These are phyloP conservation scores for thale cress (Arabidopsis thaliana) DNA, from an alignment of 345 rosid species.

Conservation along the genomic window DNA sequence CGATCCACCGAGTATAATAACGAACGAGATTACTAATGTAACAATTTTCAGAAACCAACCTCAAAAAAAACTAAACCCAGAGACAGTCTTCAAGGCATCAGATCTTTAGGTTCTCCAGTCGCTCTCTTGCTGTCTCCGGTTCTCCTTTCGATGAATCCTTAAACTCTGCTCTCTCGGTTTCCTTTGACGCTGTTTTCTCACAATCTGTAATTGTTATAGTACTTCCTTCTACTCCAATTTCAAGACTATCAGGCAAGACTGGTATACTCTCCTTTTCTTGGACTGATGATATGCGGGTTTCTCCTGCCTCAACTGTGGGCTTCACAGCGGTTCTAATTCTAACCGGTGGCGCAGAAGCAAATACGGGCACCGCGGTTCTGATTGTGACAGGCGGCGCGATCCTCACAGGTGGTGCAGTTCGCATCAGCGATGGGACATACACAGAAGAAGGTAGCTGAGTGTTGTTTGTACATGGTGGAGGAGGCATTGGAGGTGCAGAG, in stretches of 20 bases:
- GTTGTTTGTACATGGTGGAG: slow-evolving; percentile 56
- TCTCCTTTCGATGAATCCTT: slow-evolving; percentile 44
- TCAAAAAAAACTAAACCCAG: slow-evolving; percentile 33
- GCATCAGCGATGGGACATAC: slow-evolving; percentile 50
- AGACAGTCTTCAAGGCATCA: slow-evolving; percentile 40
- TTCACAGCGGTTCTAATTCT: slow-evolving; percentile 34
- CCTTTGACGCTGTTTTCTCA: slow-evolving; percentile 37
- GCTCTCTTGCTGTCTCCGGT: slow-evolving; percentile 48
- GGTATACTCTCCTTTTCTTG: slow-evolving; percentile 14
- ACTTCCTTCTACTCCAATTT: slow-evolving; percentile 25
- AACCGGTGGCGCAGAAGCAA: slow-evolving; percentile 59
- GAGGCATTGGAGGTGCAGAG: slow-evolving; percentile 77
- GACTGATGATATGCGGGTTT: slow-evolving; percentile 8
- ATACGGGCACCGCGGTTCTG: slow-evolving; percentile 74
- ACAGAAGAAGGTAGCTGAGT: slow-evolving; percentile 52
- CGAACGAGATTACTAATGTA: slow-evolving; percentile 35
- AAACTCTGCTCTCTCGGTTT: slow-evolving; percentile 40
- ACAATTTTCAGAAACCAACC: slow-evolving; percentile 44
- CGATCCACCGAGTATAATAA: slow-evolving; percentile 44
- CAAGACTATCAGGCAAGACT: slow-evolving; percentile 36
- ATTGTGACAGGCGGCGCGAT: slow-evolving; percentile 77
- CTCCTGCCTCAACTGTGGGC: slow-evolving; percentile 26
- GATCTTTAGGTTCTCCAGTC: slow-evolving; percentile 61
- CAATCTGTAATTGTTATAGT: slow-evolving; percentile 6
- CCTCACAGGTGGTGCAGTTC: slow-evolving; percentile 47